Conservation (phyloP, 495 filamentous ascomycete genomes). For the Talaromyces ruber region DNA sequence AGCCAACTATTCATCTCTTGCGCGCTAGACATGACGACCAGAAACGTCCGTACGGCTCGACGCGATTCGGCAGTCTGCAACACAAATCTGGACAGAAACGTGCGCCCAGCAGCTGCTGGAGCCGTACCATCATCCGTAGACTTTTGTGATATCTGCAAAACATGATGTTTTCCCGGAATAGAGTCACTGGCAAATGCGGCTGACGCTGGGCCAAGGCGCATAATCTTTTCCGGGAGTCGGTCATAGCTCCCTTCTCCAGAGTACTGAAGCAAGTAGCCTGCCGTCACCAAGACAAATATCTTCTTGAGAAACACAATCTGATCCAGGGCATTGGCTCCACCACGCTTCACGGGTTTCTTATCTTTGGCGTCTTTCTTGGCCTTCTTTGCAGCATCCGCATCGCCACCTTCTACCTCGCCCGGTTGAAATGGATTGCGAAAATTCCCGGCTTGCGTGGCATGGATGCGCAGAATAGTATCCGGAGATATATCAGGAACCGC, state of each 20-base stretch:
- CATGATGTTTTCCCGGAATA: slow-evolving; percentile 88
- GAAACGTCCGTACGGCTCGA: slow-evolving; percentile 55
- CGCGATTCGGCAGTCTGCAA: slow-evolving; percentile 53
- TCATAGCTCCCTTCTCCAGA: slow-evolving; percentile 71
- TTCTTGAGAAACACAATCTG: slow-evolving; percentile 76
- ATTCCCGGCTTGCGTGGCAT: slow-evolving; percentile 36
- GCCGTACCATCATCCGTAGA: slow-evolving; percentile 54
- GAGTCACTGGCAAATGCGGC: slow-evolving; percentile 91
- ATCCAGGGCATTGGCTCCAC: slow-evolving; percentile 42
- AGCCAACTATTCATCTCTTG: slow-evolving; percentile 83
- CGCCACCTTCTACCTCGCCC: slow-evolving; percentile 19
- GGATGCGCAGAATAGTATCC: slow-evolving; percentile 52
- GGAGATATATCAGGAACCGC: slow-evolving; percentile 41
- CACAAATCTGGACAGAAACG: slow-evolving; percentile 63
- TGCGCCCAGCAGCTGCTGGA: slow-evolving; percentile 41
- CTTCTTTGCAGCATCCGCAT: slow-evolving; percentile 18
- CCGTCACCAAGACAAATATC: slow-evolving; percentile 70
- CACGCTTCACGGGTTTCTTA: slow-evolving; percentile 35
- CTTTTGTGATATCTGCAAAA: slow-evolving; percentile 78
- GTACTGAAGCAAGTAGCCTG: slow-evolving; percentile 85
- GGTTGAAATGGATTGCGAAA: slow-evolving; percentile 14
- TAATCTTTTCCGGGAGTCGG: slow-evolving; percentile 76
- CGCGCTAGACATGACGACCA: slow-evolving; percentile 73
- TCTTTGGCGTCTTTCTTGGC: slow-evolving; percentile 35
- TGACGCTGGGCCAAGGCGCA: slow-evolving; percentile 75